A percentile compares a stretch with the other conserved stretches of the same genome.
These are phyloP conservation scores for Telopea speciosissima DNA, from an alignment of 177 flowering plant genomes.

Conservation along the genomic window DNA sequence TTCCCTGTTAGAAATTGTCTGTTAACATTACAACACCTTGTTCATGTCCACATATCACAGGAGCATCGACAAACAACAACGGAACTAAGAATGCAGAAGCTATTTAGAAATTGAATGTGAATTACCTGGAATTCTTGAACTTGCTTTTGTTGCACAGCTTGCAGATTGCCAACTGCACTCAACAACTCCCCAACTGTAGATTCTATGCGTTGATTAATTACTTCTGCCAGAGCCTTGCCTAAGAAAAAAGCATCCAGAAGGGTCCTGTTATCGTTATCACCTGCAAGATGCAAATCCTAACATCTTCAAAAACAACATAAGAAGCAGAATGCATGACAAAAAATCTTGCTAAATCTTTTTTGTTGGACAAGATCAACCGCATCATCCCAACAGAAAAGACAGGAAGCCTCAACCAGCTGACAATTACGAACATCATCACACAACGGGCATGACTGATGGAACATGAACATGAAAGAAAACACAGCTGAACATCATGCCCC, in stretches of 20 bases:
- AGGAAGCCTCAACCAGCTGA: background rate
- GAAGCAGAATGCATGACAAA: background rate
- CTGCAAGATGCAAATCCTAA: conserved; percentile 28
- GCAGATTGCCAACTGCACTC: conserved; percentile 67
- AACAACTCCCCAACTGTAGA: conserved; percentile 82
- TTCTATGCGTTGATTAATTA: conserved; percentile 70
- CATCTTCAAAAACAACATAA: background rate
- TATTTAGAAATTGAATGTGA: background rate
- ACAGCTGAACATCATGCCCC: no score
- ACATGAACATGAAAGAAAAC: no score
- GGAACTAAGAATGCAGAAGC: background rate
- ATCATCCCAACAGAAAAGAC: background rate
- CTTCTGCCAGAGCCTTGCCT: conserved; percentile 91
- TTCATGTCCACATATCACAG: no score
- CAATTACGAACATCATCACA: no score
- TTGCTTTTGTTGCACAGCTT: conserved; percentile 90
- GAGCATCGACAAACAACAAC: background rate
- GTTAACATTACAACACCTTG: no score
- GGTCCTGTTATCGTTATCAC: conserved; percentile 54
- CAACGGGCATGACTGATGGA: no score
- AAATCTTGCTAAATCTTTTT: background rate
- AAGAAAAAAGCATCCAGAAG: conserved; percentile 88
- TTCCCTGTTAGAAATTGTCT: no score
- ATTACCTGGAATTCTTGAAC: conserved; percentile 77
- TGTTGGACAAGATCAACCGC: background rate